Evolutionary conservation across 345 rosid genomes (phyloP).

Genomic region (Odontarrhena argentea): DNA sequence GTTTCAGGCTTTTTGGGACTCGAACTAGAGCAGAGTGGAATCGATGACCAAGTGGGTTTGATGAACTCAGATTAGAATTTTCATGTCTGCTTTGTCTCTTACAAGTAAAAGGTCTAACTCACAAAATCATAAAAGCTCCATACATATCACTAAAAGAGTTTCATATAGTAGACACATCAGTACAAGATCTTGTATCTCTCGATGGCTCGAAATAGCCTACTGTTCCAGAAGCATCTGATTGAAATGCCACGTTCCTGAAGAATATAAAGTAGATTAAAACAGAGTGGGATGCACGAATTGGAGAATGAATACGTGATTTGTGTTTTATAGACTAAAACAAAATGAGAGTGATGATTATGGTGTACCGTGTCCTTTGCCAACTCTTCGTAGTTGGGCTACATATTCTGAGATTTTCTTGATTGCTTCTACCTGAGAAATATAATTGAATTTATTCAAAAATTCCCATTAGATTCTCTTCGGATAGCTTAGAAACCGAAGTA

Average conservation of each 20-base stretch:
- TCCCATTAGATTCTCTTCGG: slow-evolving; percentile 10
- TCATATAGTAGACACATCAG: slow-evolving; percentile 3
- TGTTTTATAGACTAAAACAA: neutral
- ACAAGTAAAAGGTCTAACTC: neutral
- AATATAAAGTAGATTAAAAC: neutral
- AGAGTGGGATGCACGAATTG: neutral
- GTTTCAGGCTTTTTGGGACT: neutral
- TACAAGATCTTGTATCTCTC: neutral
- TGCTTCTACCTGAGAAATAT: slow-evolving; percentile 56
- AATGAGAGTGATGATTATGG: neutral
- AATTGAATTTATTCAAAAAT: neutral
- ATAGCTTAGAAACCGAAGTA: slow-evolving; percentile 38
- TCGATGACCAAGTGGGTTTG: neutral
- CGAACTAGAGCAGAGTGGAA: neutral
- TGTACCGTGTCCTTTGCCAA: slow-evolving; percentile 85
- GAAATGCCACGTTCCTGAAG: slow-evolving; percentile 91
- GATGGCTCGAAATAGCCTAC: slow-evolving; percentile 32
- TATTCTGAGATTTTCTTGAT: slow-evolving; percentile 65
- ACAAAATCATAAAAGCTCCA: slow-evolving; percentile 23
- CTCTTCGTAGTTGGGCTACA: slow-evolving; percentile 65
- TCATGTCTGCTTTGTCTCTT: neutral
- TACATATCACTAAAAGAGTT: slow-evolving; percentile 2
- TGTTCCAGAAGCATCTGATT: slow-evolving; percentile 79
- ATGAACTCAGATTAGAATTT: neutral
- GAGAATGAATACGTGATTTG: neutral